Base-by-base conservation (phyloP, 306 rosid species). In the Rubus idaeus region DNA sequence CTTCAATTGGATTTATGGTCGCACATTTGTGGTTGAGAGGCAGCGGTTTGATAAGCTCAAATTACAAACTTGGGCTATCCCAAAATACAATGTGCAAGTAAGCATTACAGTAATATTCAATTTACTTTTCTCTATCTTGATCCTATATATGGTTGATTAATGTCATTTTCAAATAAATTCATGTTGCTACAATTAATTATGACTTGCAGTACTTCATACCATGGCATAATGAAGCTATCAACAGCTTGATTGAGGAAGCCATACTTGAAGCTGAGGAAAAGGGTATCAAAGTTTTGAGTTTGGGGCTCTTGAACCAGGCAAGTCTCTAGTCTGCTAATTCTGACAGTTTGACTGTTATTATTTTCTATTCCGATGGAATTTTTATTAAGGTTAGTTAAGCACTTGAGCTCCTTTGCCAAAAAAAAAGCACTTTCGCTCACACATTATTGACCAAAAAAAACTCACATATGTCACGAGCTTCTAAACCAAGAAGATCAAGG, bases 41-140 rank as follows among this genome's bases (percentile, higher is more conserved):
- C 84, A 90, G 68, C 76, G 21, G 5, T 87, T 88, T 53, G 12
- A 79, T 14, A 83, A 78, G 21, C 89, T 90, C 57, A 88, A 26
- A 10, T 13, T 91, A 0, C 97, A 91, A 74, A 85, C 93, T 39
- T 91, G 97, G 97, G 80, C 81, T 2, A 45, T 91, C 4, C 95
- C 93, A 10, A 85, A 86, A 71, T 91, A 79, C 81, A 86, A 37
- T 51, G 3, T 83, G 9, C 90, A 89, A 70, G 92, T 91, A 76
- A 83, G 89, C 13, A 46, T 45, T 45, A 18, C 30, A 26, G 30
- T 26, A 26, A 26, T 26, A 26, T 26, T 26, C 30, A 26, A 26
- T 26, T 26, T 26, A 26, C 30, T 26, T 26, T 26, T 26, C 30
- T 26, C 30, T 26, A 26, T 26, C 30, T 26, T 26, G 30, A 26